Evolutionary conservation across 2,329 filamentous ascomycete species (phyloP).

Genomic region (Fusarium mangiferae): DNA sequence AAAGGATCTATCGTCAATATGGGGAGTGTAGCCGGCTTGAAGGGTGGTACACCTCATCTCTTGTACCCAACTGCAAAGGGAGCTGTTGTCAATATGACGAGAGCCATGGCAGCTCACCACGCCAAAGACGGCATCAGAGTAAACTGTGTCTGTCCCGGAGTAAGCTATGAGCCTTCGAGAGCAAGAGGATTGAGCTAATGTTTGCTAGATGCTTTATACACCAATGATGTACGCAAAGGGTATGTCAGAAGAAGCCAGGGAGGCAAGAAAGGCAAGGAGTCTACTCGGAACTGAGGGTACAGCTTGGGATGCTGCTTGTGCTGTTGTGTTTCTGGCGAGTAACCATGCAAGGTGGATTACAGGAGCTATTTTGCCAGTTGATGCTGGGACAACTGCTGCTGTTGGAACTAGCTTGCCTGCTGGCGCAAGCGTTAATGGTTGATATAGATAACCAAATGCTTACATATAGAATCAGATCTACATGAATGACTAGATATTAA

Average conservation of each 20-base stretch:
- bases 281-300: conserved; percentile 55
- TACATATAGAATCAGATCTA: neutral
- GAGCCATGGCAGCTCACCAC: conserved; percentile 63
- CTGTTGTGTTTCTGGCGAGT: conserved; percentile 53
- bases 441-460: neutral
- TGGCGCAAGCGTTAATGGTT: conserved; percentile 44
- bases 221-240: conserved; percentile 57
- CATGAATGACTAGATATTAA: fast-evolving
- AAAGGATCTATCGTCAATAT: conserved; percentile 70
- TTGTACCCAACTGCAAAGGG: conserved; percentile 61
- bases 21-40: conserved; percentile 67
- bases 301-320: conserved; percentile 55
- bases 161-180: fast-evolving
- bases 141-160: conserved; percentile 60
- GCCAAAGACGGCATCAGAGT: conserved; percentile 57
- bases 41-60: conserved; percentile 57
- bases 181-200: neutral
- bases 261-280: conserved; percentile 51
- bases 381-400: conserved; percentile 52
- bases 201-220: conserved; percentile 56
- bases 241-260: conserved; percentile 53
- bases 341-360: conserved; percentile 58
- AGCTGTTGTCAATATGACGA: conserved; percentile 62
- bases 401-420: conserved; percentile 36
- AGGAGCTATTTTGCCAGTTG: conserved; percentile 53